Evolutionary conservation across 805 yeast genomes (phyloP).

Genomic region (Suhomyces prunicola): DNA sequence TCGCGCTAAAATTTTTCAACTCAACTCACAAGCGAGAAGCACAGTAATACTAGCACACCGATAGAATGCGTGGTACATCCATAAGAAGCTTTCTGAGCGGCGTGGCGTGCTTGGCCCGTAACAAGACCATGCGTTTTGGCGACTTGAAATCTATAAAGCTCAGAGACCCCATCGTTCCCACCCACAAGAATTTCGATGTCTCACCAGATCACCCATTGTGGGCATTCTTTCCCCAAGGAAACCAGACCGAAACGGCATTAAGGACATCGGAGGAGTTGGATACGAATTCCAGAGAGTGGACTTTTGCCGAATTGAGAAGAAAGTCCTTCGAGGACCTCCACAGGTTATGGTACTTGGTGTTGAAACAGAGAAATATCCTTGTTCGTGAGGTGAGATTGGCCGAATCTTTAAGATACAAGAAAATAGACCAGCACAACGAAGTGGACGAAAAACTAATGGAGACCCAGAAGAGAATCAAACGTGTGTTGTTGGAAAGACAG

Average conservation of each 20-base stretch:
- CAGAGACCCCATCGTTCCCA: conserved; percentile 83
- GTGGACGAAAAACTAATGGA: conserved; percentile 37
- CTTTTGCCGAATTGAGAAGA: conserved; percentile 81
- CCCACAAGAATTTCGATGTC: conserved; percentile 66
- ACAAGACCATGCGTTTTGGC: conserved; percentile 23
- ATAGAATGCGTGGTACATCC: not conserved
- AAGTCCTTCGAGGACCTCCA: conserved; percentile 92
- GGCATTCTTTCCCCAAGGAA: conserved; percentile 70
- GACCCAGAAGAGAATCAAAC: conserved; percentile 61
- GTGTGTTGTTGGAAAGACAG: conserved; percentile 83
- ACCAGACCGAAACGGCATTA: conserved; percentile 51
- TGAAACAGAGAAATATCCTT: conserved; percentile 77
- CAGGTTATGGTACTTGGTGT: conserved; percentile 81
- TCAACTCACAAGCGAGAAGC: not conserved
- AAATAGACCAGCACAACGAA: conserved; percentile 37
- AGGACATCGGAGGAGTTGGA: conserved; percentile 55
- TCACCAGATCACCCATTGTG: conserved; percentile 90
- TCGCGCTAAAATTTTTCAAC: conserved; percentile 6
- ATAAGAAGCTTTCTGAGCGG: conserved; percentile 32
- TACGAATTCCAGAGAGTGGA: conserved; percentile 72
- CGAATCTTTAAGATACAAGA: conserved; percentile 23
- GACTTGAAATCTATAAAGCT: conserved; percentile 45
- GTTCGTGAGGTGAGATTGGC: conserved; percentile 71
- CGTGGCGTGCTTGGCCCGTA: conserved; percentile 36
- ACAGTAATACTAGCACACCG: not conserved